Evolutionary conservation across 345 rosid species (phyloP), one percentile per base, ranked within the genome.

Genomic region (Pelargonium nanum): DNA sequence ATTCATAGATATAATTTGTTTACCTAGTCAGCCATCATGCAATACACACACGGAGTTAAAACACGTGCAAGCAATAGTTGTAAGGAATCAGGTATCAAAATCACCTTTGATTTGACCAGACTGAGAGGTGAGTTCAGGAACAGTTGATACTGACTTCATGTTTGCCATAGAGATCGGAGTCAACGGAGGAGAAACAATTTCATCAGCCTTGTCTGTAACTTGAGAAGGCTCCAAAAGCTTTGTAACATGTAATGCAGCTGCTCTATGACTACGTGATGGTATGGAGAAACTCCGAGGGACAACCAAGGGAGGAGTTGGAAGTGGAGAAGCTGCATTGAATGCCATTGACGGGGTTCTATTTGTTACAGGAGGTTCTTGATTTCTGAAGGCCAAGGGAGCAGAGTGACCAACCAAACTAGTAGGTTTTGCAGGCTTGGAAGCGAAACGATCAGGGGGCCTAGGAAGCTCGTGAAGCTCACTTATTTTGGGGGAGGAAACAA

Each of bases 391-490:
- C 61, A 94, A 68, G 6, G 97, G 99, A 24, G 97, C 99, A 13
- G 97, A 94, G 68, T 90, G 93, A 70, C 92, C 96, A 52, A 79
- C 65, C 48, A 69, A 54, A 55, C 65, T 75, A 21, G 78, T 54
- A 22, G 89, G 72, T 71, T 86, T 90, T 57, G 79, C 72, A 19
- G 84, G 70, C 77, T 81, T 83, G 56, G 74, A 59, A 1, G 73
- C 77, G 50, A 75, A 68, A 67, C 70, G 60, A 61, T 69, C 74
- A 0, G 99, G 97, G 22, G 99, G 97, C 79, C 95, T 77, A 4
- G 99, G 99, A 75, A 94, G 99, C 78, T 86, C 82, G 56, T 94
- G 97, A 64, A 88, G 96, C 80, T 86, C 95, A 32, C 78, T 86
- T 58, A 76, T 79, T 62, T 84, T 83, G 23, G 95, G 97, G 58